phyloP scores from a whole-genome alignment of 2,329 filamentous ascomycete genomes.

The Colletotrichum sublineola region DNA sequence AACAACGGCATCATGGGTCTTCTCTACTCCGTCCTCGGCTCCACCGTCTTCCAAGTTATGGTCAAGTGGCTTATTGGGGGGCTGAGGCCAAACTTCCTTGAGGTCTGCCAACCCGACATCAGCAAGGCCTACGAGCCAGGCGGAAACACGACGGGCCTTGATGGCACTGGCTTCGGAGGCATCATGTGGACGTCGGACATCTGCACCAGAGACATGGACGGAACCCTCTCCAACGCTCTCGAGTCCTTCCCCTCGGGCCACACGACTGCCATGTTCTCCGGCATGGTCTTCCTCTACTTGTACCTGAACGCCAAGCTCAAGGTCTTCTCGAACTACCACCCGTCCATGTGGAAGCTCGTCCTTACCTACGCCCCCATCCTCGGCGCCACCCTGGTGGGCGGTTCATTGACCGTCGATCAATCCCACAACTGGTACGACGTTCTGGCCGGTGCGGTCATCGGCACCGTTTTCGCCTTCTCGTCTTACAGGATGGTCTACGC shows the following conservation, averaged over 20 bases:
- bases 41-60: constrained; percentile 81
- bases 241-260: constrained; percentile 82
- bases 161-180: constrained; percentile 64
- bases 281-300: constrained; percentile 77
- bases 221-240: constrained; percentile 76
- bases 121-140: constrained; percentile 57
- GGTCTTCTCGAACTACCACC: constrained; percentile 79
- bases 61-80: constrained; percentile 82
- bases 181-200: constrained; percentile 79
- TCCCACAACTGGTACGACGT: constrained; percentile 84
- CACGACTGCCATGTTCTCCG: constrained; percentile 79
- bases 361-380: constrained; percentile 75
- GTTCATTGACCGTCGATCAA: constrained; percentile 78
- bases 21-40: constrained; percentile 76
- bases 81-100: constrained; percentile 77
- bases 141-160: constrained; percentile 57
- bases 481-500: constrained; percentile 77
- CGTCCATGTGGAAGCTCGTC: constrained; percentile 81
- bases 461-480: constrained; percentile 74
- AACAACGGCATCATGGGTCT: constrained; percentile 80
- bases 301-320: constrained; percentile 86
- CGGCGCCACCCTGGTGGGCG: constrained; percentile 75
- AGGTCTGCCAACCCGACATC: constrained; percentile 75
- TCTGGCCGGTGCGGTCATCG: constrained; percentile 74
- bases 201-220: constrained; percentile 76